Conservation (phyloP, 2,329 filamentous ascomycete genomes). For the Colletotrichum spaethianum region DNA sequence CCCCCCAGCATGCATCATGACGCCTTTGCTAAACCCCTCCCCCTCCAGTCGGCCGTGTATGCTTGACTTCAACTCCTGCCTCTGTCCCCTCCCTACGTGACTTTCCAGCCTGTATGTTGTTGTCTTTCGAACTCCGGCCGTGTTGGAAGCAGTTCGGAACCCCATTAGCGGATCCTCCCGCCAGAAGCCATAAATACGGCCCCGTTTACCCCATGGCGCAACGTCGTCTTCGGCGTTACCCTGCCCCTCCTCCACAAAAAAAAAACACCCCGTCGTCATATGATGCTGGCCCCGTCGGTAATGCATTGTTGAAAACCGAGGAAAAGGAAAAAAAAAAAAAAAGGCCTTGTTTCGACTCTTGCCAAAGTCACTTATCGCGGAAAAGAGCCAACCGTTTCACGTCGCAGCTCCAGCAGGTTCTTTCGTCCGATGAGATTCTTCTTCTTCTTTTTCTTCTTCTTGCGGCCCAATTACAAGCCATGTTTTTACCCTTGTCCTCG, state of each 20-base stretch:
- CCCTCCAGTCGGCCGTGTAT: neutral
- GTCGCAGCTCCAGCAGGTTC: constrained; percentile 29
- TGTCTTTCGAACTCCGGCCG: neutral
- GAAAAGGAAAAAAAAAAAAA: neutral
- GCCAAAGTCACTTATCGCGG: constrained; percentile 27
- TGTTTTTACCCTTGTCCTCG: neutral
- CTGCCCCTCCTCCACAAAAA: neutral
- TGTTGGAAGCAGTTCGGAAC: neutral
- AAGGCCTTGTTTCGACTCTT: neutral
- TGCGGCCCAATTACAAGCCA: constrained; percentile 38
- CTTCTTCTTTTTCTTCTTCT: constrained; percentile 12
- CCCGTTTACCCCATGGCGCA: neutral
- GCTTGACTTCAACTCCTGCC: constrained; percentile 6
- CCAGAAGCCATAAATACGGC: neutral
- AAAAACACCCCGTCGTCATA: neutral
- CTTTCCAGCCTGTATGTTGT: neutral
- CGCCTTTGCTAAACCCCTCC: constrained; percentile 10
- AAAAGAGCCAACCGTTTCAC: constrained; percentile 22
- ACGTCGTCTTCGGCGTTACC: neutral
- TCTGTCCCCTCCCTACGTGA: neutral
- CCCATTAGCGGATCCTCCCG: neutral
- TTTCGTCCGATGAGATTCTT: constrained; percentile 29
- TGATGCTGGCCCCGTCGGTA: constrained; percentile 32
- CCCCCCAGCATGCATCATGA: constrained; percentile 30
- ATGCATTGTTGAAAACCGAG: constrained; percentile 18